Conservation (phyloP, 352 stramenopile species). For the Chrysophaeum taylorii region DNA sequence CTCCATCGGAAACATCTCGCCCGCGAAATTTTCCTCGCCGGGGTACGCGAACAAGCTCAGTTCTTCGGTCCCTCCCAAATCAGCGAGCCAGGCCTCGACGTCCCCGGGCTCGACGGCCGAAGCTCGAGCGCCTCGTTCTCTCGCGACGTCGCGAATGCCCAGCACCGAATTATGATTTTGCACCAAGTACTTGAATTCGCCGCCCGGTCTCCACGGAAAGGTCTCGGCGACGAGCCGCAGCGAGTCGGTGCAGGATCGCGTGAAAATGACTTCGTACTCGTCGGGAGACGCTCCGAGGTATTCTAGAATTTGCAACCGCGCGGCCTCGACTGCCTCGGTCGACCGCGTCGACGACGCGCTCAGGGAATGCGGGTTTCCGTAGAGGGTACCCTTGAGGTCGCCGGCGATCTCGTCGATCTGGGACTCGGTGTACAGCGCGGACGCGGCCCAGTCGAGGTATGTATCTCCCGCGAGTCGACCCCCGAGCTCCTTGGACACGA, state of each 20-base stretch:
- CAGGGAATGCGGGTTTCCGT: too few relatives aligned
- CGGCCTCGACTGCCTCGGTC: background rate
- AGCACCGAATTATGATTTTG: slow-evolving; percentile 26
- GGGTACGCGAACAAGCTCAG: too few relatives aligned
- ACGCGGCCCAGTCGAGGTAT: too few relatives aligned
- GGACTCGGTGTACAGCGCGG: too few relatives aligned
- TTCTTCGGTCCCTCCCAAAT: too few relatives aligned
- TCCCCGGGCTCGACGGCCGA: slow-evolving; percentile 16
- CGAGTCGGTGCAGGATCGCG: background rate
- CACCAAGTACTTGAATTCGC: slow-evolving; percentile 21
- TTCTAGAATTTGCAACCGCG: background rate
- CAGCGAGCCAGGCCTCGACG: slow-evolving; percentile 11
- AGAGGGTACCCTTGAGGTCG: too few relatives aligned
- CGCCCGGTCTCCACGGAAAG: slow-evolving; percentile 17
- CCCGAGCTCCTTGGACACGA: too few relatives aligned
- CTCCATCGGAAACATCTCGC: too few relatives aligned
- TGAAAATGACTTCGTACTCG: background rate
- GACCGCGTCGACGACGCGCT: too few relatives aligned
- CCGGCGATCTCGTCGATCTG: too few relatives aligned
- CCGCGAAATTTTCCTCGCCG: too few relatives aligned
- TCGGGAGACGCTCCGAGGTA: background rate
- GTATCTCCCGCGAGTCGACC: too few relatives aligned
- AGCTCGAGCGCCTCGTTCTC: slow-evolving; percentile 10
- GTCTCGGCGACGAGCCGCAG: slow-evolving; percentile 19
- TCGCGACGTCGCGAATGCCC: slow-evolving; percentile 21